Conservation (phyloP, 768 basidiomycete genomes). For the Boletus eberwhitei region DNA sequence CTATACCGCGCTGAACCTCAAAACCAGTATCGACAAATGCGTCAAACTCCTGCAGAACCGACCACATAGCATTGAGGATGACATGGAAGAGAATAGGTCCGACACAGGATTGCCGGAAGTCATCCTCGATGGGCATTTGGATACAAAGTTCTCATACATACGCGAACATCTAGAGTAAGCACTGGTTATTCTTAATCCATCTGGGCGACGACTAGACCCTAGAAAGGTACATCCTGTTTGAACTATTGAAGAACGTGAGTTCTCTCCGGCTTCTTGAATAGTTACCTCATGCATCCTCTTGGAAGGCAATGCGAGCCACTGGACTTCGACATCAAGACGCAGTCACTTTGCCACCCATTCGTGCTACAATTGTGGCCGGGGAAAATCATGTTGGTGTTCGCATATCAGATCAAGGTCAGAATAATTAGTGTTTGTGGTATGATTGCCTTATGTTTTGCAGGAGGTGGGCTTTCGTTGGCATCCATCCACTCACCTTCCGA, state of each 20-base stretch:
- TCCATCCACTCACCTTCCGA: conserved; percentile 65
- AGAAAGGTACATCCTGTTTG: conserved; percentile 78
- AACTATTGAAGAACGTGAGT: conserved; percentile 84
- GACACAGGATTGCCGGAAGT: conserved; percentile 57
- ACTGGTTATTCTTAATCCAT: not conserved
- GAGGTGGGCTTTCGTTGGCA: conserved; percentile 62
- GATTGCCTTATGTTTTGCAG: conserved; percentile 35
- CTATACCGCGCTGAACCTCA: conserved; percentile 68
- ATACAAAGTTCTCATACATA: conserved; percentile 77
- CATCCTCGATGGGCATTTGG: conserved; percentile 66
- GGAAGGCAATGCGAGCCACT: conserved; percentile 72
- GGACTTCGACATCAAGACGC: conserved; percentile 45
- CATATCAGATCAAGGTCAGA: conserved; percentile 84
- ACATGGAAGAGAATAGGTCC: conserved; percentile 23
- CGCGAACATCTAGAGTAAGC: conserved; percentile 81
- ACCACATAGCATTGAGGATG: conserved; percentile 43
- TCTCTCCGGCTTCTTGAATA: not conserved
- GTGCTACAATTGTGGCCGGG: conserved; percentile 72
- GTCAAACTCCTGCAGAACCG: conserved; percentile 50
- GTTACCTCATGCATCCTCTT: not conserved
- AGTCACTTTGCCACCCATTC: conserved; percentile 54
- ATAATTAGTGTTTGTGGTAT: not conserved
- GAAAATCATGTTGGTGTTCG: conserved; percentile 74
- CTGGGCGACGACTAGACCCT: not conserved
- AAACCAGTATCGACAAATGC: conserved; percentile 70